Base-by-base conservation (phyloP, 345 rosid species). In the Streptanthus diversifolius region DNA sequence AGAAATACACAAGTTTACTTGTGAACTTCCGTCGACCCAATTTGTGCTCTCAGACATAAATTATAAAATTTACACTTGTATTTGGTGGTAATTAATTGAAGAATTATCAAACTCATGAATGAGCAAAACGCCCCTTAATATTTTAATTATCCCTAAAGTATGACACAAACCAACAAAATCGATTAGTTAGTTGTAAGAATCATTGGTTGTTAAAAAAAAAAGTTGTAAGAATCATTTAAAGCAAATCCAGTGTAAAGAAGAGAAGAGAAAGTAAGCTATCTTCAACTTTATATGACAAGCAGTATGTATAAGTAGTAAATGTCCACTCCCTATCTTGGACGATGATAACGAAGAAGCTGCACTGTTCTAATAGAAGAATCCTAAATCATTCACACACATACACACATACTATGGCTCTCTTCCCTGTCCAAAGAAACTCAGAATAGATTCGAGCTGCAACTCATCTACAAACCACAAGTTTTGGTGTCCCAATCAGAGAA, bases 391-490 rank as follows among this genome's bases (percentile, higher is more conserved):
- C 77, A 73, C 57, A 72, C 49, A 59, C 39, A 70, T 47, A 36
- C 49, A 52, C 48, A 33, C 41, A 21, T 48, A 25, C 61, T 66
- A 57, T 37, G 36, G 10, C 53, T 58, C 53, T 66, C 52, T 49
- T 66, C 54, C 37, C 61, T 74, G 62, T 72, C 76, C 63, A 62
- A 39, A 14, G 35, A 53, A 45, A 17, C 49, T 44, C 49, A 15
- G 49, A 44, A 44, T 15, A 49, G 33, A 52, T 25, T 52, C 33
- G 4, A 25, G 57, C 57, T 52, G 58, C 58, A 57, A 45, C 77
- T 65, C 66, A 65, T 65, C 77, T 66, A 74, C 77, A 74, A 5
- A 55, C 71, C 64, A 64, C 71, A 33, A 12, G 52, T 57, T 45
- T 37, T 63, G 29, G 45, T 63, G 65, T 73, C 49, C 22, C 55